A percentile compares a stretch with the other conserved stretches of the same genome.
Evolutionary conservation across 371 early-diverging fungal genomes (phyloP).

Genomic region (Apophysomyces variabilis): DNA sequence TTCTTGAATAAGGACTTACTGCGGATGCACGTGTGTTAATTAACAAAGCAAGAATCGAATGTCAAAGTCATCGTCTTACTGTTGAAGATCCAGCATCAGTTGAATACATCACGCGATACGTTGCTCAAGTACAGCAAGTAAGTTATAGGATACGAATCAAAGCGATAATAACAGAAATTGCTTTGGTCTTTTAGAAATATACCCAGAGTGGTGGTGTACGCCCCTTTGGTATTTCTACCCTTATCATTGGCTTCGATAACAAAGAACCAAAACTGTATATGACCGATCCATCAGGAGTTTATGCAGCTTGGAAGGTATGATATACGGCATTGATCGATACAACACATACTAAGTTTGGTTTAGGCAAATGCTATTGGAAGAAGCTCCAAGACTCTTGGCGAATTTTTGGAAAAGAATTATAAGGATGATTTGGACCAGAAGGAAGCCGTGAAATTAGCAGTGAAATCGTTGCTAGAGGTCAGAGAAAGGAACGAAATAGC

Average conservation of each 20-base stretch:
- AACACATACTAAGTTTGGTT: neutral
- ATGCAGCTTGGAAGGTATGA: slow-evolving; percentile 94
- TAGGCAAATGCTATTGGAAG: slow-evolving; percentile 96
- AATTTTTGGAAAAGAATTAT: slow-evolving; percentile 98
- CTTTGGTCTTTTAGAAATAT: slow-evolving; percentile 77
- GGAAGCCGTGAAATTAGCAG: slow-evolving; percentile 88
- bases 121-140: slow-evolving; percentile 97
- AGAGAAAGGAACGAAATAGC: neutral
- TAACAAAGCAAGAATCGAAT: slow-evolving; percentile 97
- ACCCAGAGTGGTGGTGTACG: slow-evolving; percentile 99
- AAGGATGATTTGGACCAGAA: slow-evolving; percentile 80
- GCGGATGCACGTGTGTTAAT: slow-evolving; percentile 98
- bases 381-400: slow-evolving; percentile 95
- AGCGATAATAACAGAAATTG: slow-evolving; percentile 10
- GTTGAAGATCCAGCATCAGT: slow-evolving; percentile 98
- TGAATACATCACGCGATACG: slow-evolving; percentile 98
- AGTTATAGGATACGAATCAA: neutral
- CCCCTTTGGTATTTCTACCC: slow-evolving; percentile 98
- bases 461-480: slow-evolving; percentile 91
- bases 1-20: slow-evolving; percentile 69
- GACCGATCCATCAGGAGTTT: slow-evolving; percentile 99
- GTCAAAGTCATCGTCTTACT: slow-evolving; percentile 95
- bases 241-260: slow-evolving; percentile 95
- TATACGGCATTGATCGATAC: slow-evolving; percentile 20
- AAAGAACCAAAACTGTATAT: slow-evolving; percentile 93